phyloP scores from a whole-genome alignment of 148 eudicot species.

The Dysphania ambrosioides region DNA sequence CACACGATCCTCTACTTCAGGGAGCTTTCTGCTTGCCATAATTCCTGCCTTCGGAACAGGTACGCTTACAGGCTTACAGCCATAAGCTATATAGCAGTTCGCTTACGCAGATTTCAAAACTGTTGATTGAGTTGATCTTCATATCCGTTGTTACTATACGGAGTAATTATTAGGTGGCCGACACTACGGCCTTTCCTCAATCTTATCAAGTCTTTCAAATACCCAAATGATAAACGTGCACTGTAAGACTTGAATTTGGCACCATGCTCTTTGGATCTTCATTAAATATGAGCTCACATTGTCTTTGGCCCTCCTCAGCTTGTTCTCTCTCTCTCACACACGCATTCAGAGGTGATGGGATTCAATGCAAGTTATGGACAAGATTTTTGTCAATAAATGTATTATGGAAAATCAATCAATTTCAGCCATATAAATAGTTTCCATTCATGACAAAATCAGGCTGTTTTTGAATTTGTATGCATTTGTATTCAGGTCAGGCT shows the following conservation, averaged over 20 bases:
- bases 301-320: not conserved
- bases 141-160: not conserved
- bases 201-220: slow-evolving; percentile 1
- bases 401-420: too few species aligned
- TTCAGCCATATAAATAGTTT: too few species aligned
- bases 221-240: not conserved
- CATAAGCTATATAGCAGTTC: not conserved
- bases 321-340: not conserved
- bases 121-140: slow-evolving; percentile 2
- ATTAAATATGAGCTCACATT: not conserved
- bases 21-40: not conserved
- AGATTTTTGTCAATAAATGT: too few species aligned
- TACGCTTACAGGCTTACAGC: slow-evolving; percentile 11
- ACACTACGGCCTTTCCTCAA: not conserved
- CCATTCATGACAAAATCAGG: not conserved
- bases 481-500: not conserved
- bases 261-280: not conserved
- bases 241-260: not conserved
- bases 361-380: not conserved
- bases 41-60: not conserved
- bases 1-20: slow-evolving; percentile 2
- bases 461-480: not conserved
- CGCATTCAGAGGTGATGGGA: not conserved
- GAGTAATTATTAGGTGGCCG: not conserved
- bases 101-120: not conserved